Evolutionary conservation across 441 rosid genomes (phyloP).

Genomic region (Sinapis alba): DNA sequence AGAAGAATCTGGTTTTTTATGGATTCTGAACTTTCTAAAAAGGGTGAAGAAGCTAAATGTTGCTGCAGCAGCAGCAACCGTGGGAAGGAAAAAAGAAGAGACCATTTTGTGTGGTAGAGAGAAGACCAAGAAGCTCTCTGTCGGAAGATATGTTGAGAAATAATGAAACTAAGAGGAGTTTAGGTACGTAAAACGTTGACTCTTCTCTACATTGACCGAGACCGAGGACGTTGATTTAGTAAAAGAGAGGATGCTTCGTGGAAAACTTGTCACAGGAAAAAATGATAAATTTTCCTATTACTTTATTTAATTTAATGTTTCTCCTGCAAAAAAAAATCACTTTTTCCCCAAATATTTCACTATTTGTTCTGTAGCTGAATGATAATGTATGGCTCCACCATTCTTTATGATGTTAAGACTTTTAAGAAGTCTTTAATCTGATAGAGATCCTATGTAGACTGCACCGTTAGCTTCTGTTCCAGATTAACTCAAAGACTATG

Average conservation of each 20-base stretch:
- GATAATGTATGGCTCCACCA: not conserved
- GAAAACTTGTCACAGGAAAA: not conserved
- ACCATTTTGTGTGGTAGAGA: not conserved
- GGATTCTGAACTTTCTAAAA: not conserved
- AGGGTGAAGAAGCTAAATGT: not conserved
- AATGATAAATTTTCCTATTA: not conserved
- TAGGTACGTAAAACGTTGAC: not conserved
- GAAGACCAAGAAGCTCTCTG: not conserved
- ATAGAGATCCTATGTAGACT: not conserved
- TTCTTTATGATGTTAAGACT: not conserved
- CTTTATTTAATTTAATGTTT: not conserved
- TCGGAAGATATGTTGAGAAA: not conserved
- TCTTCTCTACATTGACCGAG: not conserved
- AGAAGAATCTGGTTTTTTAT: not conserved
- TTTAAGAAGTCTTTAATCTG: not conserved
- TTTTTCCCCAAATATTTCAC: not conserved
- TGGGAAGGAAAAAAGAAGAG: not conserved
- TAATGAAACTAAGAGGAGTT: not conserved
- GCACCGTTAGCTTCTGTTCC: slow-evolving; percentile 8
- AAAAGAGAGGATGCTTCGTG: not conserved
- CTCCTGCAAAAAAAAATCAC: not conserved
- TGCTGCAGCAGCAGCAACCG: not conserved
- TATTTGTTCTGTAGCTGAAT: not conserved
- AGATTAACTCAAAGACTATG: not conserved
- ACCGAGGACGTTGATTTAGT: not conserved